A percentile compares a stretch with the other conserved stretches of the same genome.
Conservation (phyloP, 371 early-diverging fungal species). For the Gilbertella persicaria region DNA sequence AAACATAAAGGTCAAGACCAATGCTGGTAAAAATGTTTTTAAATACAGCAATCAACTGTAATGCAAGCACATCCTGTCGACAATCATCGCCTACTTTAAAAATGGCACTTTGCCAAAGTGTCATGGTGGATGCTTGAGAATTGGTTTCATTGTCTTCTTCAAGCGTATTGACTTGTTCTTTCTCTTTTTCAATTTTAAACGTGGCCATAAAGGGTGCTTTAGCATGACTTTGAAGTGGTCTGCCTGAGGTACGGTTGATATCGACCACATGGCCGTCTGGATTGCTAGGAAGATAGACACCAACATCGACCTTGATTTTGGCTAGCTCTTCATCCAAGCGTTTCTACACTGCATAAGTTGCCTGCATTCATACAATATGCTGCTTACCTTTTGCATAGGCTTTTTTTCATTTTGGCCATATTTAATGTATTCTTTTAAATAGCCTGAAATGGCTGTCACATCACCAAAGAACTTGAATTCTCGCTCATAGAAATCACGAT, state of each 20-base stretch:
- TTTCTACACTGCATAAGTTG: no score
- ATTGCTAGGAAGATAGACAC: constrained; percentile 98
- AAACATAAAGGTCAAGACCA: constrained; percentile 94
- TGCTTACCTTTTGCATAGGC: constrained; percentile 61
- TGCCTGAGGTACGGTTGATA: constrained; percentile 94
- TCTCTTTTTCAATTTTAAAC: constrained; percentile 82
- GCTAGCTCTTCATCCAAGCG: constrained; percentile 94
- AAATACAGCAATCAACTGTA: constrained; percentile 98
- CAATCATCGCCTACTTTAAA: constrained; percentile 99
- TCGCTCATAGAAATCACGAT: constrained; percentile 89
- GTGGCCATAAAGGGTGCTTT: constrained; percentile 99
- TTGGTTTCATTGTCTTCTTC: constrained; percentile 35
- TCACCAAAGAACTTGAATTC: constrained; percentile 95
- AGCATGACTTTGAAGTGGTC: constrained; percentile 97
- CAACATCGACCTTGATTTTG: constrained; percentile 92
- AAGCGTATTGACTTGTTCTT: constrained; percentile 43
- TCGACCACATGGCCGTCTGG: constrained; percentile 95
- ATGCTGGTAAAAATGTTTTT: constrained; percentile 93
- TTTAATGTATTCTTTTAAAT: constrained; percentile 93
- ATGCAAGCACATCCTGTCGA: constrained; percentile 97
- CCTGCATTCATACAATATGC: no score
- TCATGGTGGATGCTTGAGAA: constrained; percentile 18
- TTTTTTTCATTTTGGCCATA: constrained; percentile 97
- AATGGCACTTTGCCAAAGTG: constrained; percentile 83
- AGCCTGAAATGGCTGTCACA: constrained; percentile 96